Base-by-base conservation (phyloP, 2,329 filamentous ascomycete species). In the Ceratocystis alfenasii region DNA sequence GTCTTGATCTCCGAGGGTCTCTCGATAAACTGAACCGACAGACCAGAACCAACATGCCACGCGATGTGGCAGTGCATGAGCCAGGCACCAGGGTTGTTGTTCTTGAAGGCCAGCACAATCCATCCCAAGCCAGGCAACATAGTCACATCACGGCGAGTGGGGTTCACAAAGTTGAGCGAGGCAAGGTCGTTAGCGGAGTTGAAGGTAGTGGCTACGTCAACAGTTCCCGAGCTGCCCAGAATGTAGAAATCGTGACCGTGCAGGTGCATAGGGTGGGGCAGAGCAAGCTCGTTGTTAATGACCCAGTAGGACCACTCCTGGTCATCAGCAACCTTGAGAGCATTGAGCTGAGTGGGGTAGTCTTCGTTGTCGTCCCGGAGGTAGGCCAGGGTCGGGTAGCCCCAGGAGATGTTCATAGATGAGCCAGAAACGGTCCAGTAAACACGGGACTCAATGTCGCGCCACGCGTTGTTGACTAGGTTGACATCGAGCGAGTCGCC, bases 31-130 rank as follows among this genome's bases (percentile, higher is more conserved):
- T 82, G 79, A 41, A 79, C 70, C 10, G 81, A 75, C 62, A 84
- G 76, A 3, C 82, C 82, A 7, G 77, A 77, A 0, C 79, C 80
- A 1, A 78, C 77, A 70, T 85, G 82, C 81, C 81, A 85, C 2
- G 78, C 78, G 63, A 82, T 79, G 72, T 83, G 80, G 71, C 80
- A 83, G 73, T 83, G 80, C 70, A 82, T 77, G 3, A 78, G 75
- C 80, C 80, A 82, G 69, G 69, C 81, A 75, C 74, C 81, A 1
- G 80, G 78, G 71, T 82, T 83, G 65, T 78, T 74, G 0, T 76
- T 75, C 69, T 79, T 72, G 68, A 81, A 79, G 1, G 78, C 80
- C 64, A 83, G 73, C n/a, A 80, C 77, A 2, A 81, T 65, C 71
- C 78, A 78, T 0, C 80, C 80, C 8, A 70, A 69, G 1, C 70